Evolutionary conservation across 163 green algal species (phyloP), one percentile per base, ranked within the genome.

Genomic region (Scenedesmus sp.): DNA sequence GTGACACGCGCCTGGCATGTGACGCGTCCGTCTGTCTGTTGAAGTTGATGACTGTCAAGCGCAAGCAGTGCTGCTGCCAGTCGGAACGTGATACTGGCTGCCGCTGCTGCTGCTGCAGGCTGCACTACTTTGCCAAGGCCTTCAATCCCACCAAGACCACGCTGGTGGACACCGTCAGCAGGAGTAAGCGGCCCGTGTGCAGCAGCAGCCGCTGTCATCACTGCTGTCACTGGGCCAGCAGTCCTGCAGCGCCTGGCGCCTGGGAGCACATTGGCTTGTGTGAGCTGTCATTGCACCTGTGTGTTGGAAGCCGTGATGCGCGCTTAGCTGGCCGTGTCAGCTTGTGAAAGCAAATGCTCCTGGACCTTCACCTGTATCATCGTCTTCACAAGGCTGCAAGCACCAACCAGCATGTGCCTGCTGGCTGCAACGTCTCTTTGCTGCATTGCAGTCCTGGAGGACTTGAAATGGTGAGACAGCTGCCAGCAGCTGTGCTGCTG

Each of bases 61-160:
- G n/a, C n/a, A n/a, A 76, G 9, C 61, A 76, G 61, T 95, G 82
- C 89, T 90, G 40, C 81, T 89, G 35, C 13, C n/a, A 10, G 6
- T n/a, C 4, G 16, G 7, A 53, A 10, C 7, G 6, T 78, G 22
- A 16, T 40, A 20, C 3, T 43, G 1, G 35, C 61, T 94, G 0
- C 87, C 94, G 83, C 83, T 78, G 43, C 73, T 70, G 16, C 3
- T n/a, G 4, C 16, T 46, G 20, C 33, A 86, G 76, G 84, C 82
- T 95, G 46, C 94, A 96, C 72, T 96, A 93, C 84, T 96, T 93
- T 49, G 91, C 83, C 22, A 91, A 93, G 73, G 93, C 94, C 16
- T 96, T 96, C 49, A 91, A 88, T 35, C 81, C 94, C 20, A 96
- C 93, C 16, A 93, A 93, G 51, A 94, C 91, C 15, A 78, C 83